Evolutionary conservation across 148 eudicot species (phyloP), one percentile per base, ranked within the genome.

Genomic region (Persicaria tinctoria): DNA sequence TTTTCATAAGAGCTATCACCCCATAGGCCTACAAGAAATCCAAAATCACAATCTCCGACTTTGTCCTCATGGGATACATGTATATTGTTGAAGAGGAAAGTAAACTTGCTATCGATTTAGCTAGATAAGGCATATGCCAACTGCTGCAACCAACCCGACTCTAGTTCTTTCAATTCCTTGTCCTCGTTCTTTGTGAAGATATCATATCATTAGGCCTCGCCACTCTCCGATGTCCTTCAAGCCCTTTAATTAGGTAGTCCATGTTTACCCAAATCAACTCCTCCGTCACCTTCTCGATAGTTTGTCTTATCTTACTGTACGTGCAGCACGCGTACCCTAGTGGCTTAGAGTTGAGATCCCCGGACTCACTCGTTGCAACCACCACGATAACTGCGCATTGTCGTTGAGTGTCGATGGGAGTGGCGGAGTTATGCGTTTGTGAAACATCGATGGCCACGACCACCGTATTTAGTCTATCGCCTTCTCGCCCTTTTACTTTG

Each of bases 361-460:
- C 86, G 0, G 71, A 68, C 1, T 13, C 14, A 55, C 73, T 68
- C 1, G 56, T 32, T 9, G 80, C 83, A 0, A 45, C 49, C 14
- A 82, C 76, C 8, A 76, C 74, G 4, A 85, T 2, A 1, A 78
- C 73, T 23, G 23, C 0, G 83, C 87, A 55, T 88, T 88, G 16
- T 89, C 91, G 4, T 14, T 27, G 51, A 87, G 84, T 73, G 78
- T 84, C 70, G 64, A 70, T 13, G 78, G 18, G 23, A 87, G 87
- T 8, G 86, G 63, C 12, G 86, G 83, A 3, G 86, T 87, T 56
- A 83, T 73, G 8, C 86, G 87, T n/a, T 8, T 54, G 1, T 87
- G 85, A 23, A 2, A 66, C 14, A 46, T 84, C 85, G 0, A 85
- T 80, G 5, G 72, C 41, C 5, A 84, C 55, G 7, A 53, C 64